These are phyloP conservation scores for Oldenlandia corymbosa DNA, from an alignment of 257 asterid genomes.

Conservation along the genomic window DNA sequence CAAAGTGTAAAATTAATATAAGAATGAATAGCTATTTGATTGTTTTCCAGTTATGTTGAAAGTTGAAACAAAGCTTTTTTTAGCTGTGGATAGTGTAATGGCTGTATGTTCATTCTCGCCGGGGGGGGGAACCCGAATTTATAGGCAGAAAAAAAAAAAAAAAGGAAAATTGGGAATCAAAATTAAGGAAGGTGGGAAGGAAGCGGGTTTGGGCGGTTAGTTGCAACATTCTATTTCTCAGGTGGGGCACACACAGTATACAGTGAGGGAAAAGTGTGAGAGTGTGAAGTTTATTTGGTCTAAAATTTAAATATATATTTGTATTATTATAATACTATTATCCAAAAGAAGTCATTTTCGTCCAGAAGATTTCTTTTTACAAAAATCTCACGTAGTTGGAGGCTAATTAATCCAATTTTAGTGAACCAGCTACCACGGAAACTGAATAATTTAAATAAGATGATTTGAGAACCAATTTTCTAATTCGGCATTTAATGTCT, in stretches of 20 bases:
- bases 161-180: slow-evolving; percentile 12
- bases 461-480: no score
- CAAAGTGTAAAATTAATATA: no score
- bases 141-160: slow-evolving; percentile 24
- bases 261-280: neutral
- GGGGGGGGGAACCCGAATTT: slow-evolving; percentile 26
- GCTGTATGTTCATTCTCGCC: no score
- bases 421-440: no score
- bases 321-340: slow-evolving; percentile 17
- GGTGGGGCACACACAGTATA: slow-evolving; percentile 9
- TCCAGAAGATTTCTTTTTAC: slow-evolving; percentile 17
- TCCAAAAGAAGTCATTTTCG: slow-evolving; percentile 15
- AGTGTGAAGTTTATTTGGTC: no score
- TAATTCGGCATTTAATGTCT: no score
- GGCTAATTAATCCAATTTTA: neutral
- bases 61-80: no score
- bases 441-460: no score
- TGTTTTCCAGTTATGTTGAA: neutral
- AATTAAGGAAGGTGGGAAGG: slow-evolving; percentile 24
- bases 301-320: no score
- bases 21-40: no score
- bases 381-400: neutral
- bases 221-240: neutral
- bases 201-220: slow-evolving; percentile 27
- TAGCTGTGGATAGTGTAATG: no score